Conservation (phyloP, 441 rosid species). For the Kokia cookei region DNA sequence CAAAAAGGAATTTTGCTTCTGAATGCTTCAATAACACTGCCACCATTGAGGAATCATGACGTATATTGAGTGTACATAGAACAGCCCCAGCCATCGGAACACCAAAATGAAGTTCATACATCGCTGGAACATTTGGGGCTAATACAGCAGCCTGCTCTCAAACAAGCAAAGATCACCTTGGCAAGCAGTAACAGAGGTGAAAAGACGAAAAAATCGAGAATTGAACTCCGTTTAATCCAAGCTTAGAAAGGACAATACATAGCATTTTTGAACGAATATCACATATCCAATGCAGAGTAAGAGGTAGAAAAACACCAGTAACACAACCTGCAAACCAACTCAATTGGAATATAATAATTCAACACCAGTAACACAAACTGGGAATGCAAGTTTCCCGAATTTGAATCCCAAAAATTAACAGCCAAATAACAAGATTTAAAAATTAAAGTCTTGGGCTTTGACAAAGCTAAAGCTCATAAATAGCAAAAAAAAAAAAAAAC, state of each 20-base stretch:
- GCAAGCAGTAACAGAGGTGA: not conserved
- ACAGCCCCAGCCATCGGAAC: slow-evolving; percentile 85
- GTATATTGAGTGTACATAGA: slow-evolving; percentile 71
- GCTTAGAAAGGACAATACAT: not conserved
- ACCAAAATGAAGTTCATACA: slow-evolving; percentile 80
- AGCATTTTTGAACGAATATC: not conserved
- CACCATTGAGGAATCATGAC: slow-evolving; percentile 63
- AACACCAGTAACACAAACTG: not conserved
- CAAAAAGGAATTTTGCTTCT: slow-evolving; percentile 55
- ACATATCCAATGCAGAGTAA: not conserved
- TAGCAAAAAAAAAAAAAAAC: too few relatives aligned
- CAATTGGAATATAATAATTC: not conserved
- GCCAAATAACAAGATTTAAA: not conserved
- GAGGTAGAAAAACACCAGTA: not conserved
- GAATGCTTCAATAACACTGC: slow-evolving; percentile 58
- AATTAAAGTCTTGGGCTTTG: not conserved
- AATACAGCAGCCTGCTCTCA: slow-evolving; percentile 60
- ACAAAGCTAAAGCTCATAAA: not conserved
- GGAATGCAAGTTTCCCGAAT: not conserved
- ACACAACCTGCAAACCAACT: not conserved
- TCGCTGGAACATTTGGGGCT: slow-evolving; percentile 76
- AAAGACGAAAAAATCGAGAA: not conserved
- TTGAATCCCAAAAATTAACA: not conserved
- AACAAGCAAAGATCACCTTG: not conserved
- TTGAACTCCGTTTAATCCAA: not conserved